Evolutionary conservation across 192 early-diverging fungal genomes (phyloP).

Genomic region (Coemansia sp.): DNA sequence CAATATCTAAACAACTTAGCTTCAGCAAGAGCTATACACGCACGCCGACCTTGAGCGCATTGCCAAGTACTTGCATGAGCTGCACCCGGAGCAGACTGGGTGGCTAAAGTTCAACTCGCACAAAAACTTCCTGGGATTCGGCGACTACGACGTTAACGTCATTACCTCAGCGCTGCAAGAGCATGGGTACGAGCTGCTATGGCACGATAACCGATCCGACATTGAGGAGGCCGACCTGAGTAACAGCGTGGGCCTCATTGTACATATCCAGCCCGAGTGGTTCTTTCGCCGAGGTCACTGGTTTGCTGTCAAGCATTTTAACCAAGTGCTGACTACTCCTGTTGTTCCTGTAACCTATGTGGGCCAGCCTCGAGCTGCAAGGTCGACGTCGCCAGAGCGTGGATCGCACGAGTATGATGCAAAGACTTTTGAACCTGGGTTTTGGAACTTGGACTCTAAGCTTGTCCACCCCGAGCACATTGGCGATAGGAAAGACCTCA

Average conservation of each 20-base stretch:
- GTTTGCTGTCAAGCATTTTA: slow-evolving; percentile 46
- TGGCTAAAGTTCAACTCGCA: slow-evolving; percentile 50
- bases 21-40: slow-evolving; percentile 43
- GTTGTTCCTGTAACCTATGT: slow-evolving; percentile 22
- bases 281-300: slow-evolving; percentile 52
- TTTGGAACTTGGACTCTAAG: slow-evolving; percentile 53
- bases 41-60: slow-evolving; percentile 51
- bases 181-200: slow-evolving; percentile 34
- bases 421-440: slow-evolving; percentile 29
- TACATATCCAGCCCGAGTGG: slow-evolving; percentile 43
- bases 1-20: slow-evolving; percentile 14
- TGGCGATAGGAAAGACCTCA: slow-evolving; percentile 28
- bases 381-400: slow-evolving; percentile 17
- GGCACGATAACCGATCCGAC: slow-evolving; percentile 43
- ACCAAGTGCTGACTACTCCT: slow-evolving; percentile 26
- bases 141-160: slow-evolving; percentile 56
- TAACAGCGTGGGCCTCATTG: slow-evolving; percentile 35
- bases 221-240: slow-evolving; percentile 32
- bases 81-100: slow-evolving; percentile 30
- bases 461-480: slow-evolving; percentile 37
- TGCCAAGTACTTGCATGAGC: slow-evolving; percentile 34
- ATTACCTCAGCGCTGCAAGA: slow-evolving; percentile 41
- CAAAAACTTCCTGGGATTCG: slow-evolving; percentile 45
- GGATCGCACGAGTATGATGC: slow-evolving; percentile 30
- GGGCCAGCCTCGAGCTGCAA: slow-evolving; percentile 37